phyloP scores from a whole-genome alignment of 2,329 filamentous ascomycete genomes.

The Knufia petricola region DNA sequence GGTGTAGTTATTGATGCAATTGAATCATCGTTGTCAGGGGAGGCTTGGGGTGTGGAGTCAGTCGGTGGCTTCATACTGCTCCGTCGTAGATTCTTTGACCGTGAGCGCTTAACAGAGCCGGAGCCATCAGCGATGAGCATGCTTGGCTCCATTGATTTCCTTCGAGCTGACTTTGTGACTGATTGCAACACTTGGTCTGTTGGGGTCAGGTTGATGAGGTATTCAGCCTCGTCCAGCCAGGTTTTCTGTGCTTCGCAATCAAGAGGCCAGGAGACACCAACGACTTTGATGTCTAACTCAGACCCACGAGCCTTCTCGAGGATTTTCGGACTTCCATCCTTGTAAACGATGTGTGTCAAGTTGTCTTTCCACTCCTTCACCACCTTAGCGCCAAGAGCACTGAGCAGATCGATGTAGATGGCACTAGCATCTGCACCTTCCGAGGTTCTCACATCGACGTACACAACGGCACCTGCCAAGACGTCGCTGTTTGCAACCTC shows the following conservation, averaged over 20 bases:
- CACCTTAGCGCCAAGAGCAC: conserved; percentile 71
- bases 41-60: conserved; percentile 4
- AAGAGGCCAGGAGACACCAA: conserved; percentile 79
- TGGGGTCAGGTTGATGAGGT: conserved; percentile 42
- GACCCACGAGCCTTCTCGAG: conserved; percentile 61
- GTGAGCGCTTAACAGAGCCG: conserved; percentile 33
- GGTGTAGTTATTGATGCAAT: neutral
- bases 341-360: conserved; percentile 84
- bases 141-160: conserved; percentile 74
- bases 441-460: conserved; percentile 72
- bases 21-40: neutral
- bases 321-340: conserved; percentile 72
- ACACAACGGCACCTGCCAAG: conserved; percentile 64
- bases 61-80: conserved; percentile 9
- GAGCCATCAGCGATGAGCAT: conserved; percentile 57
- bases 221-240: conserved; percentile 65
- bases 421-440: conserved; percentile 71
- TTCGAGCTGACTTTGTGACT: conserved; percentile 58
- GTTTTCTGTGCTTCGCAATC: conserved; percentile 69
- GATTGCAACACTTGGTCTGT: conserved; percentile 45
- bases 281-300: conserved; percentile 65
- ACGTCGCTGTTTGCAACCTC: conserved; percentile 29
- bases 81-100: conserved; percentile 9
- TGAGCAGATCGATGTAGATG: conserved; percentile 71
- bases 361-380: conserved; percentile 70